A percentile compares a stretch with the other conserved stretches of the same genome.
Evolutionary conservation across 2,329 filamentous ascomycete genomes (phyloP).

Genomic region (Simplicillium sp.): DNA sequence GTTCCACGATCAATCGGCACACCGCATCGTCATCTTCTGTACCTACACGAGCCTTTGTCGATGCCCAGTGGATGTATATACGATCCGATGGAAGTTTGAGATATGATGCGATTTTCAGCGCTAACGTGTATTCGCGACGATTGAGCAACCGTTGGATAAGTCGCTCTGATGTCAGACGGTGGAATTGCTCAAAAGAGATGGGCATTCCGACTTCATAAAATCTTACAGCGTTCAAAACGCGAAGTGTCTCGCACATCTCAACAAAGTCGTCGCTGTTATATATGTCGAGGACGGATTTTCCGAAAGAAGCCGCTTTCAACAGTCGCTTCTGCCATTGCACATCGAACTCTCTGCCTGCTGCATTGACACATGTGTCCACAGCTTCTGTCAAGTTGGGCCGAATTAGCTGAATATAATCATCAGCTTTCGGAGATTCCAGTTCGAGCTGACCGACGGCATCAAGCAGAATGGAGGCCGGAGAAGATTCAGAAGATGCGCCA

Average conservation of each 20-base stretch:
- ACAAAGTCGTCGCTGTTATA: slow-evolving; percentile 99
- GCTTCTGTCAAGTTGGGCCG: slow-evolving; percentile 80
- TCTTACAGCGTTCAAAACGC: slow-evolving; percentile 85
- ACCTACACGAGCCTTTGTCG: slow-evolving; percentile 80
- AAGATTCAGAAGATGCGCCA: slow-evolving; percentile 77
- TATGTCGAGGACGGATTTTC: slow-evolving; percentile 92
- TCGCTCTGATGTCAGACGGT: slow-evolving; percentile 79
- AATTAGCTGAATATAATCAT: slow-evolving; percentile 95
- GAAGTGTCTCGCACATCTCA: slow-evolving; percentile 90
- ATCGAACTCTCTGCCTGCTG: slow-evolving; percentile 85
- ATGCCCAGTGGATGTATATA: slow-evolving; percentile 96
- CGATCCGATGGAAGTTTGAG: slow-evolving; percentile 76
- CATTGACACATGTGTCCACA: slow-evolving; percentile 87
- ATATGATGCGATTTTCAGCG: slow-evolving; percentile 80
- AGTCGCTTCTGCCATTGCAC: slow-evolving; percentile 90
- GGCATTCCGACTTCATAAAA: slow-evolving; percentile 88
- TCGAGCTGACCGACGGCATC: slow-evolving; percentile 90
- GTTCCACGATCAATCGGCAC: slow-evolving; percentile 77
- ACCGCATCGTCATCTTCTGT: slow-evolving; percentile 81
- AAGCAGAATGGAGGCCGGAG: slow-evolving; percentile 81
- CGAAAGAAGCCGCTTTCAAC: slow-evolving; percentile 93
- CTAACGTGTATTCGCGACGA: slow-evolving; percentile 83
- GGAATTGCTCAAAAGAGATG: slow-evolving; percentile 87
- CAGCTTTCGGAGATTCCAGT: slow-evolving; percentile 88
- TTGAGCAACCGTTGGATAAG: slow-evolving; percentile 81